Percentiles rank a stretch among this genome's conserved stretches.
phyloP scores from a whole-genome alignment of 2,329 filamentous ascomycete genomes.

The Diaporthe ampelina region DNA sequence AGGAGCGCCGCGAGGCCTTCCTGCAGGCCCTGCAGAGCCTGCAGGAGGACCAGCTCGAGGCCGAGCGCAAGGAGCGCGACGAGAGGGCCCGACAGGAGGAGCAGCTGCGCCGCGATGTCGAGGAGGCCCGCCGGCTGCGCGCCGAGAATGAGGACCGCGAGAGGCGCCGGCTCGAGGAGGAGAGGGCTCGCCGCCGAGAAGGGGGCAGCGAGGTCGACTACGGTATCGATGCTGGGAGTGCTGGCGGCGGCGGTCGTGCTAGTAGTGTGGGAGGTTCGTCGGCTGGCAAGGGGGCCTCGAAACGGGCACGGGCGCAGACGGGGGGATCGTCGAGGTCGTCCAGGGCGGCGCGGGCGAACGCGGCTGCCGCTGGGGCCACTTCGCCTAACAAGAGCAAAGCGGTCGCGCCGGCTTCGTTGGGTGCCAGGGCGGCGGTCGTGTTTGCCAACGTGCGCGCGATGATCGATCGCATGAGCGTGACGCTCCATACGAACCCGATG shows the following conservation, averaged over 20 bases:
- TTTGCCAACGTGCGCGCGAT: constrained; percentile 65
- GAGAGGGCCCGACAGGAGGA: constrained; percentile 70
- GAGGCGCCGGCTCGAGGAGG: constrained; percentile 66
- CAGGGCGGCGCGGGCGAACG: constrained; percentile 36
- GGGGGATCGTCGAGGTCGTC: constrained; percentile 22
- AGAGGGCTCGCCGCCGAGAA: constrained; percentile 57
- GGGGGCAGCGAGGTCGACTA: constrained; percentile 76
- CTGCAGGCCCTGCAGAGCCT: constrained; percentile 86
- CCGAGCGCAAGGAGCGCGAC: constrained; percentile 75
- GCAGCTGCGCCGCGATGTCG: constrained; percentile 67
- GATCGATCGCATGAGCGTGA: constrained; percentile 64
- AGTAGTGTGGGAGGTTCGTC: constrained; percentile 54
- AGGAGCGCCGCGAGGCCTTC: constrained; percentile 91
- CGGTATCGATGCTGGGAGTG: constrained; percentile 70
- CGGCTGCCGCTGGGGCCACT: constrained; percentile 30
- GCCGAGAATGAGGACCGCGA: constrained; percentile 72
- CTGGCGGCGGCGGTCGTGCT: not conserved
- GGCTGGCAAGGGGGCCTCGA: constrained; percentile 39
- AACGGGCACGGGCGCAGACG: constrained; percentile 27
- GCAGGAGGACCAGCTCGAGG: constrained; percentile 84
- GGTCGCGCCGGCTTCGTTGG: constrained; percentile 54
- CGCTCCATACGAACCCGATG: constrained; percentile 69
- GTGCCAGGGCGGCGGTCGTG: constrained; percentile 65
- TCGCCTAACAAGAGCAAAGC: constrained; percentile 49
- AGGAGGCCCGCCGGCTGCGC: constrained; percentile 68